Evolutionary conservation across 352 stramenopile species (phyloP), one percentile per base, ranked within the genome.

Genomic region (Globisporangium perplexum): DNA sequence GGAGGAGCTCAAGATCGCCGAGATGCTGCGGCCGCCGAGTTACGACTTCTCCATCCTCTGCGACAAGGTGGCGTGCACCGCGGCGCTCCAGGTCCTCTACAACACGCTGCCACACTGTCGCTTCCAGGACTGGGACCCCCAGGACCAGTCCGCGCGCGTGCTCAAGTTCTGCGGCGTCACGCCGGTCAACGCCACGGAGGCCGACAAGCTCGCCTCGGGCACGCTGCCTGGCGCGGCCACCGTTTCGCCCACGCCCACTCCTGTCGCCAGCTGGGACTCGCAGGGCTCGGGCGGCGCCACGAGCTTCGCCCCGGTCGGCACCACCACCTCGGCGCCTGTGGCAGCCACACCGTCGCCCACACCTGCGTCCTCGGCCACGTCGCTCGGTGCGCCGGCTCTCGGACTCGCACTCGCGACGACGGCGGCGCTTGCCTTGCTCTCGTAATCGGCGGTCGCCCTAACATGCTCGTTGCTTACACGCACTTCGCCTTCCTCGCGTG

Each of bases 1-100:
- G 63, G 47, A 44, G 52, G 46, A 53, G 33, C 60, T 86, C 24
- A 66, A 68, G 4, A 72, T 78, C 18, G 71, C 67, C 52, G 69
- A 88, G 53, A 69, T 88, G 57, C 47, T 85, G 39, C 70, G 50
- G n/a, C 55, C 55, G 47, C 47, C 48, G 18, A 68, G 59, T 4
- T 52, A 43, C 1, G 47, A 84, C 42, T 68, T 63, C 20, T 64
- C 55, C 33, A 44, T 66, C 11, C 70, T 89, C 14, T 86, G 77
- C 53, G 66, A 66, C 30, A 63, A 67, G 20, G 31, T 66, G 22
- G 63, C 73, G 12, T 90, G 80, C 55, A 74, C 46, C 22, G 60
- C 63, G 2, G 75, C 77, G 55, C 71, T 88, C n/a, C 61, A 82
- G 55, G 50, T 66, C 31, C 65, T 90, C 22, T 88, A 89, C 70